phyloP scores from a whole-genome alignment of 495 filamentous ascomycete genomes.

The Xanthoparmelia taractica region DNA sequence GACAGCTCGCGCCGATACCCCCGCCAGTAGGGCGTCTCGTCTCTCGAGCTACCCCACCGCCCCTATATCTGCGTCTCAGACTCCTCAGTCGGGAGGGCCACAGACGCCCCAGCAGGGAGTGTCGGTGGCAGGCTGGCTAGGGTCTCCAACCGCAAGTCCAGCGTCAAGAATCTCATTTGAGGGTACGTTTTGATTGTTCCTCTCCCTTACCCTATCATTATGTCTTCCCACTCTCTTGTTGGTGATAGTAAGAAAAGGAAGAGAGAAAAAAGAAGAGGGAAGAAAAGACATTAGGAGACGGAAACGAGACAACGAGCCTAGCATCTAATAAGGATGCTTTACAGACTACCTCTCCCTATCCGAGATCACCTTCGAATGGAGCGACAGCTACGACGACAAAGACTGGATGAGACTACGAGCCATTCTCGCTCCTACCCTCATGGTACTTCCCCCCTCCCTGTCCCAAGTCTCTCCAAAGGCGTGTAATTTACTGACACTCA shows the following conservation, averaged over 20 bases:
- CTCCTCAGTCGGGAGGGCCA: not conserved
- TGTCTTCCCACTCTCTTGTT: not conserved
- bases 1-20: not conserved
- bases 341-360: slow-evolving; percentile 21
- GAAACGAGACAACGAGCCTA: not conserved
- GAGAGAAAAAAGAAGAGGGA: not conserved
- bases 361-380: slow-evolving; percentile 22
- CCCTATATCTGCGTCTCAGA: not conserved
- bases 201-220: not conserved
- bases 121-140: not conserved
- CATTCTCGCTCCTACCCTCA: slow-evolving; percentile 58
- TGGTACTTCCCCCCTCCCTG: slow-evolving; percentile 28
- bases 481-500: not conserved
- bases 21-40: not conserved
- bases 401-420: slow-evolving; percentile 58
- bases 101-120: not conserved
- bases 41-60: not conserved
- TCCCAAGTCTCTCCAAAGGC: not conserved
- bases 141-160: not conserved
- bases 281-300: not conserved
- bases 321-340: not conserved
- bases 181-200: not conserved
- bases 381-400: slow-evolving; percentile 25
- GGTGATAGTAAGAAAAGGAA: not conserved
- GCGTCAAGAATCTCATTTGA: slow-evolving; percentile 13